Evolutionary conservation across 306 rosid species (phyloP).

Genomic region (Dalbergia cochinchinensis): DNA sequence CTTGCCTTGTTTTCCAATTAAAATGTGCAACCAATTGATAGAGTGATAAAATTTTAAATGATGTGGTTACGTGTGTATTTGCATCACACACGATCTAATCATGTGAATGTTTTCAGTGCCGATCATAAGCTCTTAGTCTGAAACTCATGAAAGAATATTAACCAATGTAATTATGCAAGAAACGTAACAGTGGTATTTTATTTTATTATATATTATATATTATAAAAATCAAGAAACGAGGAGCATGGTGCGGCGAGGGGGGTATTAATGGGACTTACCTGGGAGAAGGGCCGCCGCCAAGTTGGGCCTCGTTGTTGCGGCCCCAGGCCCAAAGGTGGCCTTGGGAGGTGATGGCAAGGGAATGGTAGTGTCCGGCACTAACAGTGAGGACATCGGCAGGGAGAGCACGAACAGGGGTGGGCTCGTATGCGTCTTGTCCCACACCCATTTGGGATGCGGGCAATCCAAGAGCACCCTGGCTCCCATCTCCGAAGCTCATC

Average conservation of each 20-base stretch:
- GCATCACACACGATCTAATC: no score
- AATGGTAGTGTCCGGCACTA: slow-evolving; percentile 87
- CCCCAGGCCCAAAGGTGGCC: slow-evolving; percentile 95
- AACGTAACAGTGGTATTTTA: no score
- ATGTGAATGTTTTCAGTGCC: no score
- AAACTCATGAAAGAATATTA: no score
- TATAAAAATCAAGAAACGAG: background rate
- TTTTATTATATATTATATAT: no score
- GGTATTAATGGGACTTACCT: slow-evolving; percentile 45
- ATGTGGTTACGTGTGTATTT: no score
- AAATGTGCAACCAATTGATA: no score
- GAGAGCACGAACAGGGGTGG: slow-evolving; percentile 61
- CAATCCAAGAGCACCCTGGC: slow-evolving; percentile 84
- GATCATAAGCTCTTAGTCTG: no score
- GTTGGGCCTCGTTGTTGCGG: slow-evolving; percentile 84
- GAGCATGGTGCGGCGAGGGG: background rate
- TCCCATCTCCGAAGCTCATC: slow-evolving; percentile 94
- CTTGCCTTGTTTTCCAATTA: no score
- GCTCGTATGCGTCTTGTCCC: slow-evolving; percentile 76
- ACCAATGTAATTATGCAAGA: no score
- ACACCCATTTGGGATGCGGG: slow-evolving; percentile 64
- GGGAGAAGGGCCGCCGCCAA: slow-evolving; percentile 72
- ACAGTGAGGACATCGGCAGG: slow-evolving; percentile 68
- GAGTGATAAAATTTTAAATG: no score
- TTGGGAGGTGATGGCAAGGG: slow-evolving; percentile 70